Conservation (phyloP, 2,329 filamentous ascomycete genomes). For the Ophiocordyceps camponoti-saundersi region DNA sequence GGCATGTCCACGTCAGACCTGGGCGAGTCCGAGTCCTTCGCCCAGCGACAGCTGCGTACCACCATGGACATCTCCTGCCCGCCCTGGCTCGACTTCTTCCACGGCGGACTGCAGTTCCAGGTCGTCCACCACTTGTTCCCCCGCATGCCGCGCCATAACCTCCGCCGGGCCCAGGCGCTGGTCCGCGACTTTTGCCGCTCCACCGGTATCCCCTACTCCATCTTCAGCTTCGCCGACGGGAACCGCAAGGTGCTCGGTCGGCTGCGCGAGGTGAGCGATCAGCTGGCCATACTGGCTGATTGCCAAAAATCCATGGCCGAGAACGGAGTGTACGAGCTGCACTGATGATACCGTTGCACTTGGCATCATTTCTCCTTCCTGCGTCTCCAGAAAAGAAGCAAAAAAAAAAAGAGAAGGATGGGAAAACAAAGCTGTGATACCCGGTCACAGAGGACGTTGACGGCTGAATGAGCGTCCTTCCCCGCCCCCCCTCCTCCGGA, state of each 20-base stretch:
- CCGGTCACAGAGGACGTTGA: not conserved
- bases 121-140: constrained; percentile 78
- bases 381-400: not conserved
- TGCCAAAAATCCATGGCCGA: constrained; percentile 31
- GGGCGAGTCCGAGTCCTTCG: constrained; percentile 69
- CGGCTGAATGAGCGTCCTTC: no score
- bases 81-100: constrained; percentile 74
- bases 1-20: constrained; percentile 84
- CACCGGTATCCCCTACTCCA: constrained; percentile 66
- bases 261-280: constrained; percentile 62
- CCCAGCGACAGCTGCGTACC: constrained; percentile 79
- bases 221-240: constrained; percentile 71
- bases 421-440: not conserved
- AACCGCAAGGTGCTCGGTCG: constrained; percentile 66
- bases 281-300: constrained; percentile 60
- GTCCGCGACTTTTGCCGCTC: constrained; percentile 71
- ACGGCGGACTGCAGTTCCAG: constrained; percentile 80
- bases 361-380: no score
- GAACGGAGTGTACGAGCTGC: not conserved
- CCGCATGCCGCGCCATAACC: constrained; percentile 69
- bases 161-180: constrained; percentile 56
- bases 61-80: constrained; percentile 91
- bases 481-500: no score
- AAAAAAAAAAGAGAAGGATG: not conserved
- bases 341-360: no score